Evolutionary conservation across 805 yeast genomes (phyloP).

Genomic region (Saturnispora dispora): DNA sequence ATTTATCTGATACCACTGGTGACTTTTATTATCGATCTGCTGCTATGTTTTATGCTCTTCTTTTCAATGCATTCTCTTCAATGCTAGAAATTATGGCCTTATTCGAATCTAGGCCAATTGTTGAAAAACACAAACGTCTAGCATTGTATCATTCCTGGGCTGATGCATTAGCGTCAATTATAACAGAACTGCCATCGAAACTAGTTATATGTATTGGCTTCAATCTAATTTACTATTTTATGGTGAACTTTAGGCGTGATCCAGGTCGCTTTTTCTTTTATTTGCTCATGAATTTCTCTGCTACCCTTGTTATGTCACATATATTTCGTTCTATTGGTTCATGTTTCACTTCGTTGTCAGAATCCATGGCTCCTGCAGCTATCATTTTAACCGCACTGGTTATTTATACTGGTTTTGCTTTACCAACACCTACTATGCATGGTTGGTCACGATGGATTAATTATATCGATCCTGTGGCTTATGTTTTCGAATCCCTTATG

Average conservation of each 20-base stretch:
- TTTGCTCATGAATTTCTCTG: constrained; percentile 33
- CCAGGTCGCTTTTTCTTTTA: constrained; percentile 50
- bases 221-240: constrained; percentile 42
- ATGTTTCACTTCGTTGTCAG: constrained; percentile 35
- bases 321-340: constrained; percentile 48
- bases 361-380: constrained; percentile 53
- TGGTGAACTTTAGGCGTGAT: constrained; percentile 44
- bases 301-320: constrained; percentile 46
- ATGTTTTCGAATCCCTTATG: constrained; percentile 49
- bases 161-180: constrained; percentile 52
- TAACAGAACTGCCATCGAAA: constrained; percentile 50
- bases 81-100: constrained; percentile 47
- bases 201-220: constrained; percentile 35
- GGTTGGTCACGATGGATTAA: constrained; percentile 64
- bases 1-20: constrained; percentile 33
- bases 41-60: constrained; percentile 56
- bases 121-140: constrained; percentile 49
- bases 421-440: constrained; percentile 47
- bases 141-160: constrained; percentile 50
- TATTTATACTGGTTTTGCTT: constrained; percentile 45
- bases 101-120: constrained; percentile 47
- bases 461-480: constrained; percentile 49
- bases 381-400: constrained; percentile 39
- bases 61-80: constrained; percentile 57
- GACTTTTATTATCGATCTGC: constrained; percentile 52